A percentile compares a stretch with the other conserved stretches of the same genome.
These are phyloP conservation scores for Pseudocercospora ulei DNA, from an alignment of 2,329 filamentous ascomycete genomes.

Conservation along the genomic window DNA sequence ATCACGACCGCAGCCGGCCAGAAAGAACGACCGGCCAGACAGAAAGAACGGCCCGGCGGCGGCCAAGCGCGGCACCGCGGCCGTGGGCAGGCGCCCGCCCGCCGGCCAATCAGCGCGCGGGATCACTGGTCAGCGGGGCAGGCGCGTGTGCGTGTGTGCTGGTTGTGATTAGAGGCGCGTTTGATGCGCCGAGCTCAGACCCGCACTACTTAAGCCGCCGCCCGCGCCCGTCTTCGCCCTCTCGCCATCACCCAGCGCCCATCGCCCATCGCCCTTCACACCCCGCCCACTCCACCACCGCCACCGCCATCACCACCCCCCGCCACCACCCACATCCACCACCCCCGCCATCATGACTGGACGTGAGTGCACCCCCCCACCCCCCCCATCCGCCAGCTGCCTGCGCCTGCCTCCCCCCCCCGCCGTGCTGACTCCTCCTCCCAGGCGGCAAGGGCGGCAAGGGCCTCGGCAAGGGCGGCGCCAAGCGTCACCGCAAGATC, in stretches of 20 bases:
- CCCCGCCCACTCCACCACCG: slow-evolving; percentile 23
- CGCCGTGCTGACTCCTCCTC: slow-evolving; percentile 27
- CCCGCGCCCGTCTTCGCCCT: slow-evolving; percentile 4
- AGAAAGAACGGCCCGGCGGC: too few species aligned
- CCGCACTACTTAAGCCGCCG: slow-evolving; percentile 12
- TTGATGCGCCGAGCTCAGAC: slow-evolving; percentile 6
- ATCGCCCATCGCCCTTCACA: too few species aligned
- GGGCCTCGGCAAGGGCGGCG: slow-evolving; percentile 94
- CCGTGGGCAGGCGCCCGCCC: slow-evolving; percentile 1
- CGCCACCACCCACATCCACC: slow-evolving; percentile 25
- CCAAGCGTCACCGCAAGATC: slow-evolving; percentile 98
- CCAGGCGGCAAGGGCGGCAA: slow-evolving; percentile 90
- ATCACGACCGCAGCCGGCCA: slow-evolving; percentile 6
- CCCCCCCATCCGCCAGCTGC: too few species aligned
- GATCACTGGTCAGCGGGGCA: slow-evolving; percentile 2
- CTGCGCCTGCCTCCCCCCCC: slow-evolving; percentile 17
- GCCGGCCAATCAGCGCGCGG: slow-evolving; percentile 8
- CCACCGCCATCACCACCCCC: slow-evolving; percentile 24
- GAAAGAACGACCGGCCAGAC: slow-evolving; percentile 5
- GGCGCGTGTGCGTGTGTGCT: slow-evolving; percentile 9
- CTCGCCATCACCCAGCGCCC: too few species aligned
- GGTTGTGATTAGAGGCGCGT: slow-evolving; percentile 14
- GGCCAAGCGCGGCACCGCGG: slow-evolving; percentile 11
- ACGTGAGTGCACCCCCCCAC: slow-evolving; percentile 37
- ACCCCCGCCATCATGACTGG: slow-evolving; percentile 44